Evolutionary conservation across 495 filamentous ascomycete species (phyloP), one percentile per base, ranked within the genome.

Genomic region (Cudoniella acicularis): DNA sequence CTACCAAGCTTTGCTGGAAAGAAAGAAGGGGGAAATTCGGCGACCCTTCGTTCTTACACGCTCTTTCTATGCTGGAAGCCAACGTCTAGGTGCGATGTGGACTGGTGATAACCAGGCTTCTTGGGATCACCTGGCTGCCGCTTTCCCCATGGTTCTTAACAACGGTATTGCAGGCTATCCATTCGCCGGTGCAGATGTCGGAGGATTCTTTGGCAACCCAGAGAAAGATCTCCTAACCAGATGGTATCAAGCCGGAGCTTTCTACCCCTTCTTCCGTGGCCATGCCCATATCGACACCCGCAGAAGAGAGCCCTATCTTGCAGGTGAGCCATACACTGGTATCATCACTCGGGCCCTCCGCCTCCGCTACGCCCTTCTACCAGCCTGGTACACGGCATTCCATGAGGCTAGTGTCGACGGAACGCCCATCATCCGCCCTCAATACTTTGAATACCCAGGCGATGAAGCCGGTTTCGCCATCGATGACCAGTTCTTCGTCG

Each of bases 181-280:
- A 16, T 98, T 98, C 64, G 82, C 92, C 8, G 95, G 94, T 30
- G 93, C 94, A 20, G 94, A 98, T 70, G 94, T 98, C 16, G 95
- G 93, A 36, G 94, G 94, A 36, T 98, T 98, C 82, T 98, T 98
- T 67, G 91, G 94, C 50, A 96, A 98, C 72, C 94, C 94, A 0
- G 85, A 84, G 59, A 91, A 91, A 67, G 92, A 98, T 54, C 84
- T 98, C 8, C 78, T 93, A 52, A 89, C 89, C 3, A 85, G 94
- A 25, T 98, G 95, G 94, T 98, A 96, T 72, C 94, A 98, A 72
- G 84, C 91, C 41, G 95, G 94, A 54, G 90, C 90, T 42, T 98
- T 96, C 83, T 98, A 98, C 70, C 94, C 94, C 20, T 98, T 98
- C 80, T 96, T 97, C 87, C 88, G 94, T 42, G 94, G 82, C n/a